Percentiles rank a stretch among this genome's conserved stretches.
Evolutionary conservation across 2,329 filamentous ascomycete species (phyloP).

Genomic region (Apiospora phragmitis): DNA sequence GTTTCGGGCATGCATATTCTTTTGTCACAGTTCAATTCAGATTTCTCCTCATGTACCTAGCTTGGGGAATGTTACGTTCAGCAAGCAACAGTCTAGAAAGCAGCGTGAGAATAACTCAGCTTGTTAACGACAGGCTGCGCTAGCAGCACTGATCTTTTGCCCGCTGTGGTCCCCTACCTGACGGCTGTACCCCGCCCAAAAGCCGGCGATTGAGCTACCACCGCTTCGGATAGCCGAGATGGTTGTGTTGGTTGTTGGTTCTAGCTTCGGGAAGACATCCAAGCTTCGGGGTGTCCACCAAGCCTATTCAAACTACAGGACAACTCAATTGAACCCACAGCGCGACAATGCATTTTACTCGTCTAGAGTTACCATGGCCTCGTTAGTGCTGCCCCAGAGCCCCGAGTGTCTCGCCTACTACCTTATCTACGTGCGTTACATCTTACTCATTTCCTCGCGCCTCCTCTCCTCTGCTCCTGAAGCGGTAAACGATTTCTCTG

Average conservation of each 20-base stretch:
- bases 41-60: no score
- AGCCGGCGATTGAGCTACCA: background rate
- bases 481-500: no score
- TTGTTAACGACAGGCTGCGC: no score
- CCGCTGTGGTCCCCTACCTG: background rate
- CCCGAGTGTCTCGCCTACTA: conserved; percentile 31
- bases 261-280: no score
- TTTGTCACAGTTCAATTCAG: background rate
- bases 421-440: conserved; percentile 27
- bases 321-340: background rate
- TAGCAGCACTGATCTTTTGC: background rate
- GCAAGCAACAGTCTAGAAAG: no score
- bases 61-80: background rate
- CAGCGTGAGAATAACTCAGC: no score
- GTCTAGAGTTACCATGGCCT: background rate
- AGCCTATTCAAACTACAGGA: background rate
- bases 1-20: background rate
- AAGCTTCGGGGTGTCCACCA: background rate
- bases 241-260: background rate
- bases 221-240: background rate
- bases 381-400: conserved; percentile 17
- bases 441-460: no score
- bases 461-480: no score
- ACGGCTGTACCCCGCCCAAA: no score
- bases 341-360: background rate